Base-by-base conservation (phyloP, 177 flowering plant species). In the Vitis hybrid region DNA sequence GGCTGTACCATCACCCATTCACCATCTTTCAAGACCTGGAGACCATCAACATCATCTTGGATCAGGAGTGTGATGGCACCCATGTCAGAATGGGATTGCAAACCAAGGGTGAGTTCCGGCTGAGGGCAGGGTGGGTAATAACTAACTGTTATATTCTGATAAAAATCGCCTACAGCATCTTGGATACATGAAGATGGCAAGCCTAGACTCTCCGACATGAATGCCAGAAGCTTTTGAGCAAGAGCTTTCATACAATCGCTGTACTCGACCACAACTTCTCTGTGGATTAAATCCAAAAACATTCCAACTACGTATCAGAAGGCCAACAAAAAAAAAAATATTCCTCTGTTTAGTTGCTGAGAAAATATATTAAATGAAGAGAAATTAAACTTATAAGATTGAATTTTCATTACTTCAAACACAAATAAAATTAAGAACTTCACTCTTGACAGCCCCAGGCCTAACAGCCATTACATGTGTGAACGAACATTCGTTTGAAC, bases 101-200 rank as follows among this genome's bases (percentile, higher is more conserved):
- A 77, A 12, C 99, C 99, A 15, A 95, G 85, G 0, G 94, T 89
- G 5, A 95, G 92, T 54, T 95, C 92, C 0, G 99, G 99, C 81
- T 88, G 97, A 2, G 98, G 98, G 70, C 99, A 95, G 48, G 94
- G 87, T 20, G 98, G 99, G 78, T 95, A 93, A 68, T 83, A 95
- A 68, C 98, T 95, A 22, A 90, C 74, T 0, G 97, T 93, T 3
- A 95, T 88, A 65, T 95, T 95, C 87, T 95, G 99, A 71, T 86
- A 88, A 34, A 90, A 68, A 51, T 91, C 98, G 54, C 95, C 97
- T 68, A 90, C 80, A 13, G 82, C 85, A 22, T 88, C 93, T 74
- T 87, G 82, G 52, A 95, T 82, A 73, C 83, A 76, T 1, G 86
- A 81, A 48, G 87, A 58, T 10, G 77, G 78, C 55, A 90, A 71